Percentiles rank a stretch among this genome's conserved stretches.
Evolutionary conservation across 768 basidiomycete genomes (phyloP).

Genomic region (Gautieria morchelliformis): DNA sequence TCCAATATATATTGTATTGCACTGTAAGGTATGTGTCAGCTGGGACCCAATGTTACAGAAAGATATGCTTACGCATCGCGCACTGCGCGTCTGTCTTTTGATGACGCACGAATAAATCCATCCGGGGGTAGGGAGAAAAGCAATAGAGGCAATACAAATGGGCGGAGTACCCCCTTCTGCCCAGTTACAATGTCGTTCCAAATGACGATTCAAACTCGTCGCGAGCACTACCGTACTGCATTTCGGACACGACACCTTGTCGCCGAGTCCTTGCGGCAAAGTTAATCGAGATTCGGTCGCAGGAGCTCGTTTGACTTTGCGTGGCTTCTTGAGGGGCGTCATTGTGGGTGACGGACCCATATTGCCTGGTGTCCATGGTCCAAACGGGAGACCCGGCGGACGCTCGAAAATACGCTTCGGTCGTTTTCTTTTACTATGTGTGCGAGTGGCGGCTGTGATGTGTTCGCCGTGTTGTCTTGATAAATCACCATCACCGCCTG

Average conservation of each 20-base stretch:
- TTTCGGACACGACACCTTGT: background rate
- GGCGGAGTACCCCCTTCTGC: background rate
- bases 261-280: background rate
- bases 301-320: background rate
- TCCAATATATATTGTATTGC: slow-evolving; percentile 2
- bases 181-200: slow-evolving; percentile 1
- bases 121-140: background rate
- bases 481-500: too few relatives aligned
- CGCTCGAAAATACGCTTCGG: background rate
- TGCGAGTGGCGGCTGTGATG: background rate
- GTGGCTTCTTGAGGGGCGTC: background rate
- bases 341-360: background rate
- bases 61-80: background rate
- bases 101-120: background rate
- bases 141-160: background rate
- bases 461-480: background rate
- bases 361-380: background rate
- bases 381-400: background rate
- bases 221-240: background rate
- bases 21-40: background rate
- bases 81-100: slow-evolving; percentile 3
- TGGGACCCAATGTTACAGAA: background rate
- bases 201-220: background rate
- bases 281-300: background rate
- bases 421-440: background rate